A percentile compares a stretch with the other conserved stretches of the same genome.
Conservation (phyloP, 2,329 filamentous ascomycete species). For the Botrytis aclada region DNA sequence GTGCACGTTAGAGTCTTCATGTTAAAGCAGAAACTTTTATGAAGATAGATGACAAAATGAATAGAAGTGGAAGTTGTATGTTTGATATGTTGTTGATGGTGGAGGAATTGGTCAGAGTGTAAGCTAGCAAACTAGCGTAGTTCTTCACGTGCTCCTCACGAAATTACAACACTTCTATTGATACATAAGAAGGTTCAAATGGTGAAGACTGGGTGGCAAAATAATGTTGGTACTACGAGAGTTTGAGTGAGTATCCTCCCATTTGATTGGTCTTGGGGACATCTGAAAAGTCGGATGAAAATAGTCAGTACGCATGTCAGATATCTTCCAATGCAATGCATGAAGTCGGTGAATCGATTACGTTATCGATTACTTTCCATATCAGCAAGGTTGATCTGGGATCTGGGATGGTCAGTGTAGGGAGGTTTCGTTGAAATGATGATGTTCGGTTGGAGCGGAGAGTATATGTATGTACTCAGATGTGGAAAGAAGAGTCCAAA, state of each 20-base stretch:
- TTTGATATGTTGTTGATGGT: too few species aligned
- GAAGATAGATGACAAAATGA: too few species aligned
- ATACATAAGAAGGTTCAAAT: background rate
- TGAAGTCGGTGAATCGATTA: too few species aligned
- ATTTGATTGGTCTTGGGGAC: background rate
- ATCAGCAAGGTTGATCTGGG: accelerated
- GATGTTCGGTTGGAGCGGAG: background rate
- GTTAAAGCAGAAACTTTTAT: too few species aligned
- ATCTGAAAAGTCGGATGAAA: background rate
- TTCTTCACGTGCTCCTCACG: background rate
- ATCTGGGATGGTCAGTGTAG: background rate
- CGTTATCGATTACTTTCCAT: background rate
- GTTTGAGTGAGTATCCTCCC: background rate
- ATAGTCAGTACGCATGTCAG: accelerated
- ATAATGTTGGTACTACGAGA: background rate
- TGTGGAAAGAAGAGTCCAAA: background rate
- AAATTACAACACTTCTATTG: background rate
- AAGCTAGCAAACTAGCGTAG: background rate
- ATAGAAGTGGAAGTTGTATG: too few species aligned
- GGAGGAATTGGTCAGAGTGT: too few species aligned
- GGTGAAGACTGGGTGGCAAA: background rate
- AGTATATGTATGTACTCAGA: background rate
- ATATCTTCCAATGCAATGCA: background rate
- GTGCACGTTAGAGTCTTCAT: too few species aligned
- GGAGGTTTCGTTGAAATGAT: background rate